Evolutionary conservation across 2,329 filamentous ascomycete species (phyloP).

Genomic region (Nigrospora osmanthi): DNA sequence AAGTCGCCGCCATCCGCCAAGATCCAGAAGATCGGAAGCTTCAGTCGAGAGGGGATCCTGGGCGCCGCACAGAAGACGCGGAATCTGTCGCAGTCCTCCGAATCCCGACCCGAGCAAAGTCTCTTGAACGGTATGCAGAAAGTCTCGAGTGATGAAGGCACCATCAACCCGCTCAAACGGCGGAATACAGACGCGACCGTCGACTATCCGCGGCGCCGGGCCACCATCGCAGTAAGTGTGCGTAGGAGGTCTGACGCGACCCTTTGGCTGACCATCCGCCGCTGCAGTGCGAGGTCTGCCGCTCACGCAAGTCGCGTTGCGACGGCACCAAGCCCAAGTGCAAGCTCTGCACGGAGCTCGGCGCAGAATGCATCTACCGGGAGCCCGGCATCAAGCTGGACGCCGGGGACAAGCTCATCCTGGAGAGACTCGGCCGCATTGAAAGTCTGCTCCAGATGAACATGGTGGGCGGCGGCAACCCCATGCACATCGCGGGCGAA

Average conservation of each 20-base stretch:
- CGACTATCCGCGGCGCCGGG: constrained; percentile 56
- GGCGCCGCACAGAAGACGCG: constrained; percentile 44
- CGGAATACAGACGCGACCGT: constrained; percentile 53
- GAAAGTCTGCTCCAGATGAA: constrained; percentile 71
- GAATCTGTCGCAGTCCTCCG: constrained; percentile 47
- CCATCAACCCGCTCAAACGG: constrained; percentile 44
- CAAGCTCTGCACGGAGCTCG: constrained; percentile 74
- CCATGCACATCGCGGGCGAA: constrained; percentile 49
- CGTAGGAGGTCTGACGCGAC: constrained; percentile 5
- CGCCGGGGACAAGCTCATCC: constrained; percentile 76
- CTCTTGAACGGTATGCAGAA: constrained; percentile 36
- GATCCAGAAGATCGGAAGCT: constrained; percentile 37
- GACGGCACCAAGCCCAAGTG: constrained; percentile 77
- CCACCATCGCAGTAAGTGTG: constrained; percentile 55
- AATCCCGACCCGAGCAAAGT: constrained; percentile 33
- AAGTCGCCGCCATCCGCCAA: constrained; percentile 46
- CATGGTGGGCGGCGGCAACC: constrained; percentile 43
- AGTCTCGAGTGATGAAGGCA: constrained; percentile 41
- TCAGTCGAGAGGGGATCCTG: constrained; percentile 47
- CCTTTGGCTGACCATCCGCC: neutral
- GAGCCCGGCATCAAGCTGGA: constrained; percentile 84
- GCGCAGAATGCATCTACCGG: constrained; percentile 76
- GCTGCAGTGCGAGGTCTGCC: constrained; percentile 68
- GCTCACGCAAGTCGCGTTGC: constrained; percentile 71
- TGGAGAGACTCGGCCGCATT: constrained; percentile 71